Percentiles rank a stretch among this genome's conserved stretches.
Evolutionary conservation across 176 grass and related monocot species (phyloP).

Genomic region (Ampelocalamus luodianensis): DNA sequence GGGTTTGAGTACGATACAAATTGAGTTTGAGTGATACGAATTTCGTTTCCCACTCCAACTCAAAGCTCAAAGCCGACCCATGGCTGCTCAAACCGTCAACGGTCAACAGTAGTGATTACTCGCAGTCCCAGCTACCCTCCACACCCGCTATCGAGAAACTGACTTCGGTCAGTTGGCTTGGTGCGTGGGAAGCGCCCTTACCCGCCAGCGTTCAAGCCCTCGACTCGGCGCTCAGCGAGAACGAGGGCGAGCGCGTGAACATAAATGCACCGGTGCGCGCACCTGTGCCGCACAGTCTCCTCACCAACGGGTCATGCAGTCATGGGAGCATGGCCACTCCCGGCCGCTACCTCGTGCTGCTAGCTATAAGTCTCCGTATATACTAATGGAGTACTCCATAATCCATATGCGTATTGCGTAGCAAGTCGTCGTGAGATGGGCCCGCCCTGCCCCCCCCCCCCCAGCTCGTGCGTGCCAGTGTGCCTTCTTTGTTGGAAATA

Average conservation of each 20-base stretch:
- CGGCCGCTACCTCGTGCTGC: background rate
- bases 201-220: no score
- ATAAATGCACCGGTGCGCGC: constrained; percentile 49
- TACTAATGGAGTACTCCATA: background rate
- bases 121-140: background rate
- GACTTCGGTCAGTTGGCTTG: no score
- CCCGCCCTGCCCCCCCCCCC: background rate
- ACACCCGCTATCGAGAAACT: no score
- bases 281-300: background rate
- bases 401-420: background rate
- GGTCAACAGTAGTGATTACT: background rate
- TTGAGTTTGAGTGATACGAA: no score
- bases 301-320: background rate
- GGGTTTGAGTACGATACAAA: no score
- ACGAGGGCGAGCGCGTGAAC: constrained; percentile 44
- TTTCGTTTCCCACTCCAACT: no score
- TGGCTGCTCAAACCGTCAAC: background rate
- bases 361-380: background rate
- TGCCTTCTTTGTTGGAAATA: no score
- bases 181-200: no score
- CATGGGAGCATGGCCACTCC: constrained; percentile 3
- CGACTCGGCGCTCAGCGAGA: no score
- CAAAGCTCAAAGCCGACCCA: background rate
- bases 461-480: constrained; percentile 5
- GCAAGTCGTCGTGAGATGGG: background rate